Percentiles rank a stretch among this genome's conserved stretches.
phyloP scores from a whole-genome alignment of 2,329 filamentous ascomycete species.

The Xylariaceae sp. region DNA sequence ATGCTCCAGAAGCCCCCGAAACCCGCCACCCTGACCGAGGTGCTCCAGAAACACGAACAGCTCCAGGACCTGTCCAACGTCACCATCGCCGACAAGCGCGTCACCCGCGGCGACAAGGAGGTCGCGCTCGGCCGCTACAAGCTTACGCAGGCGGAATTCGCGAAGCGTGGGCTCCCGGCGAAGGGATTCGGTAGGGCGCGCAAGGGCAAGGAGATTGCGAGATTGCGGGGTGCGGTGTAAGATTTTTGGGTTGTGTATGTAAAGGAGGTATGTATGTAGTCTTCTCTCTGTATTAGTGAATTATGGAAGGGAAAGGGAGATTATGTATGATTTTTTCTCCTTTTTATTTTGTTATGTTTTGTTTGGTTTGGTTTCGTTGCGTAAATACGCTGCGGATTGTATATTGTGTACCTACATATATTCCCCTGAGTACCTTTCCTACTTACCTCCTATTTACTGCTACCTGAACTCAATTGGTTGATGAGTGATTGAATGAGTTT shows the following conservation, averaged over 20 bases:
- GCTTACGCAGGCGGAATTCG: constrained; percentile 67
- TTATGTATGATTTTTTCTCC: background rate
- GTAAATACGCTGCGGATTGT: too few species aligned
- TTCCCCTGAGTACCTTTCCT: too few species aligned
- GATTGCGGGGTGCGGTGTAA: constrained; percentile 38
- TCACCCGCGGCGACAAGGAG: constrained; percentile 69
- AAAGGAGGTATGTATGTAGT: background rate
- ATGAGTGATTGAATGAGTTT: too few species aligned
- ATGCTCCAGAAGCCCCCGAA: constrained; percentile 50
- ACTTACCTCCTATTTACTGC: too few species aligned
- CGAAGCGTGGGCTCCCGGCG: constrained; percentile 55
- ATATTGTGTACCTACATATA: too few species aligned
- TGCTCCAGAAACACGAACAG: constrained; percentile 41
- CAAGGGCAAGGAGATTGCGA: constrained; percentile 41
- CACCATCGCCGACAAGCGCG: constrained; percentile 55
- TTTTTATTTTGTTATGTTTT: too few species aligned
- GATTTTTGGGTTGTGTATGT: background rate
- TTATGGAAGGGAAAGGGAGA: background rate
- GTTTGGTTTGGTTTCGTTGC: background rate
- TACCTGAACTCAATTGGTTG: too few species aligned
- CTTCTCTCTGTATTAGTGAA: background rate
- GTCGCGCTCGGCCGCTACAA: constrained; percentile 70
- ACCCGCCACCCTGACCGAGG: constrained; percentile 58
- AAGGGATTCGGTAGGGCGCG: constrained; percentile 40
- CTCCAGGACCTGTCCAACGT: constrained; percentile 60